Conservation (phyloP, 2,329 filamentous ascomycete genomes). For the Venturia oleaginea region DNA sequence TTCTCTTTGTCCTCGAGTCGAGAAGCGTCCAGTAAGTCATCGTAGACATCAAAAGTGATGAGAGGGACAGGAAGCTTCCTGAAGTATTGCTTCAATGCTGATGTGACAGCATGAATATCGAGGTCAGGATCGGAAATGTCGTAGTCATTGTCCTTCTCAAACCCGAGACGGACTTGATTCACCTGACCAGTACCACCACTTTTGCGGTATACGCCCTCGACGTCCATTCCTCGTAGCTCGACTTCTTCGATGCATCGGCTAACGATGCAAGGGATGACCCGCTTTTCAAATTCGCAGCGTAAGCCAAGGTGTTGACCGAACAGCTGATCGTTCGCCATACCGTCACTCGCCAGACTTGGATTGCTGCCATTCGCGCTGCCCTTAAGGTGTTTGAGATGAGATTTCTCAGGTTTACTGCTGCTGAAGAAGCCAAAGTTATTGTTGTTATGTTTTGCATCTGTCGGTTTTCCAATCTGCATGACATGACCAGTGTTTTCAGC, state of each 20-base stretch:
- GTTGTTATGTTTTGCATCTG: background rate
- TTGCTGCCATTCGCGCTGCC: slow-evolving; percentile 35
- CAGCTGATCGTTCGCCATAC: slow-evolving; percentile 33
- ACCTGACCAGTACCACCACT: slow-evolving; percentile 88
- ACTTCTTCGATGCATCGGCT: slow-evolving; percentile 95
- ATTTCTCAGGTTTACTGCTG: background rate
- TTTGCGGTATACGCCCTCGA: slow-evolving; percentile 97
- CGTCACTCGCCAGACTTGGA: slow-evolving; percentile 29
- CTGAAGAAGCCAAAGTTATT: slow-evolving; percentile 14
- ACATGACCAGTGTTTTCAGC: slow-evolving; percentile 1
- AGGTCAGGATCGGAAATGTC: slow-evolving; percentile 90
- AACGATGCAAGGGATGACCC: slow-evolving; percentile 82
- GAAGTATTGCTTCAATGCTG: slow-evolving; percentile 95
- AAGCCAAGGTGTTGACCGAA: slow-evolving; percentile 86
- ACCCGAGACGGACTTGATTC: slow-evolving; percentile 82
- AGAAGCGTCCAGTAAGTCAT: slow-evolving; percentile 74
- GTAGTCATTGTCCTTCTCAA: slow-evolving; percentile 75
- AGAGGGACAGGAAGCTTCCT: slow-evolving; percentile 81
- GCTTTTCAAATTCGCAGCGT: slow-evolving; percentile 78
- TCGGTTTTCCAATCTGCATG: background rate
- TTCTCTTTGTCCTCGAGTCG: slow-evolving; percentile 52
- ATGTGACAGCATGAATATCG: slow-evolving; percentile 94
- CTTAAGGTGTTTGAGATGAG: slow-evolving; percentile 17
- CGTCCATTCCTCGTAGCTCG: slow-evolving; percentile 85
- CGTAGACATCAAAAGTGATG: slow-evolving; percentile 88